Evolutionary conservation across 2,329 filamentous ascomycete species (phyloP).

Genomic region (Stagonosporopsis vannaccii): DNA sequence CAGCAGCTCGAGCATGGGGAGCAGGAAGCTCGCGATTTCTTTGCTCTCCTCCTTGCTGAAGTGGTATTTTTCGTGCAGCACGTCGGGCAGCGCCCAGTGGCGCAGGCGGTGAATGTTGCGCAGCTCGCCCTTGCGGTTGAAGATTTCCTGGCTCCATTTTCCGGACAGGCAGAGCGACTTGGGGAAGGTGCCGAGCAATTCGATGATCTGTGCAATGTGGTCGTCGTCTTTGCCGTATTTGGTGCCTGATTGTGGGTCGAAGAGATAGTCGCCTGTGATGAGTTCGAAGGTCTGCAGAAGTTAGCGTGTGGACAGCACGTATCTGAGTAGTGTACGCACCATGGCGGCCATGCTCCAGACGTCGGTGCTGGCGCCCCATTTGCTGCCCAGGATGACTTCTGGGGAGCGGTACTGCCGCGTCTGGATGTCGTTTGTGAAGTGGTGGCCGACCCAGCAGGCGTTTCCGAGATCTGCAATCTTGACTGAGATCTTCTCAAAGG

Average conservation of each 20-base stretch:
- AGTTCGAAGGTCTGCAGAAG: conserved; percentile 83
- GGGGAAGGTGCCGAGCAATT: conserved; percentile 91
- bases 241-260: conserved; percentile 96
- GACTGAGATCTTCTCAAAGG: conserved; percentile 87
- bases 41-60: conserved; percentile 84
- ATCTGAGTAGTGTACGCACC: too few relatives aligned
- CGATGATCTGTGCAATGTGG: conserved; percentile 98
- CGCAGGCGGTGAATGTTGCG: conserved; percentile 96
- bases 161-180: conserved; percentile 90
- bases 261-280: conserved; percentile 97
- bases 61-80: conserved; percentile 95
- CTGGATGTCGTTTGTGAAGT: conserved; percentile 99
- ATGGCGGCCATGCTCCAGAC: conserved; percentile 99
- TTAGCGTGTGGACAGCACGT: background rate
- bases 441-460: conserved; percentile 97
- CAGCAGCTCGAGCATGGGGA: conserved; percentile 88
- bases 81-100: conserved; percentile 94
- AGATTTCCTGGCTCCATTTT: conserved; percentile 98
- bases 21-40: conserved; percentile 80
- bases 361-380: conserved; percentile 99
- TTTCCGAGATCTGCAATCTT: conserved; percentile 99
- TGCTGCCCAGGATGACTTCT: conserved; percentile 93
- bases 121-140: conserved; percentile 95
- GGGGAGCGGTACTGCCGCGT: conserved; percentile 96
- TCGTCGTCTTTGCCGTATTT: conserved; percentile 99